phyloP scores from a whole-genome alignment of 169 alveolate genomes.

The Eimeria zaria region DNA sequence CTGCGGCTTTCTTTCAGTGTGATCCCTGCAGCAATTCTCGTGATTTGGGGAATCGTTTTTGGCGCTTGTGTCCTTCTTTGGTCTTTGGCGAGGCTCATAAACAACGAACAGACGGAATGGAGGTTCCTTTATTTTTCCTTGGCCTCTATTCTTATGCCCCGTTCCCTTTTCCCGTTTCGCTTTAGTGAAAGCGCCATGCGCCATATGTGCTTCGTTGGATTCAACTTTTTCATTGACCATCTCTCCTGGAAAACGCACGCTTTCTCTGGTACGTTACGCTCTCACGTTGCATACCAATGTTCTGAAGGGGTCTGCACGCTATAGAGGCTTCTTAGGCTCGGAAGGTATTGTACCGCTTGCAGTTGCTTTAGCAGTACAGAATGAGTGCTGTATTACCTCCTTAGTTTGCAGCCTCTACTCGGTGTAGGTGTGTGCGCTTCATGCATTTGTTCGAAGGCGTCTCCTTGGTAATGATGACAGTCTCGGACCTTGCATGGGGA shows the following conservation, averaged over 20 bases:
- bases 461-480: neutral
- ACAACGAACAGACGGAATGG: slow-evolving; percentile 28
- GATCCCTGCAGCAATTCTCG: slow-evolving; percentile 50
- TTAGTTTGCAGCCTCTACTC: neutral
- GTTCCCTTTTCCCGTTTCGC: slow-evolving; percentile 22
- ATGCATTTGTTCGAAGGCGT: slow-evolving; percentile 38
- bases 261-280: slow-evolving; percentile 14
- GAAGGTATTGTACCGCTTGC: neutral
- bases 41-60: slow-evolving; percentile 35
- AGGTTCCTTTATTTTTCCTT: slow-evolving; percentile 9
- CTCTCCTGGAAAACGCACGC: slow-evolving; percentile 51
- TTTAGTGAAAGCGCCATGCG: slow-evolving; percentile 31
- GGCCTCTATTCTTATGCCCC: slow-evolving; percentile 36
- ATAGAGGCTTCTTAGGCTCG: neutral
- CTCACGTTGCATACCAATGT: neutral
- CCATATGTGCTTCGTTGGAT: slow-evolving; percentile 64
- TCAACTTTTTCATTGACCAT: slow-evolving; percentile 22
- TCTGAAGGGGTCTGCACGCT: neutral
- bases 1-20: neutral
- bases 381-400: neutral
- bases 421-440: slow-evolving; percentile 10
- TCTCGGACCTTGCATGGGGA: slow-evolving; percentile 49
- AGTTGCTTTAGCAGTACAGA: neutral
- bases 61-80: slow-evolving; percentile 51
- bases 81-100: slow-evolving; percentile 19